Evolutionary conservation across 2,329 filamentous ascomycete species (phyloP).

Genomic region (Huntiella savannae): DNA sequence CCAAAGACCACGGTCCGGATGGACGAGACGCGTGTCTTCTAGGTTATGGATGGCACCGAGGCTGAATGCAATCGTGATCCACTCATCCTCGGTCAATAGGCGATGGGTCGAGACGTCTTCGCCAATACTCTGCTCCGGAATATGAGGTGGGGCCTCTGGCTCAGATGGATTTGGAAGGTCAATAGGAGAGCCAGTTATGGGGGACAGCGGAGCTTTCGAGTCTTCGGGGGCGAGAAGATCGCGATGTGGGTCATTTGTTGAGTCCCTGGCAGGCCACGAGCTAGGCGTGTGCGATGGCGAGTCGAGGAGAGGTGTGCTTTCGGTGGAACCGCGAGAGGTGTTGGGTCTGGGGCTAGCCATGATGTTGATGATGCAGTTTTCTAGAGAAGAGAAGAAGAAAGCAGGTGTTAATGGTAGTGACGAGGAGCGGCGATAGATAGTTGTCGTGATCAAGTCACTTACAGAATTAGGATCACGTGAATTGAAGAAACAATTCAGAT

Average conservation of each 20-base stretch:
- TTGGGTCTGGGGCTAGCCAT: too few relatives aligned
- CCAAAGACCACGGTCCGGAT: constrained; percentile 25
- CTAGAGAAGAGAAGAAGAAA: too few relatives aligned
- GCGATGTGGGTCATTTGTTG: too few relatives aligned
- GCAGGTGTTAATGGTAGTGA: too few relatives aligned
- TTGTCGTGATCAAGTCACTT: too few relatives aligned
- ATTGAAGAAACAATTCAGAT: too few relatives aligned
- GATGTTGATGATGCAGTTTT: too few relatives aligned
- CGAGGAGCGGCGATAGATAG: too few relatives aligned
- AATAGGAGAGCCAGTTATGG: background rate
- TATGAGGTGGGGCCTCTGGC: background rate
- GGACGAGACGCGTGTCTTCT: constrained; percentile 24
- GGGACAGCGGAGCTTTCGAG: background rate
- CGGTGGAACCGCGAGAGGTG: too few relatives aligned
- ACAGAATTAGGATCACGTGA: too few relatives aligned
- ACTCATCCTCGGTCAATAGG: constrained; percentile 7
- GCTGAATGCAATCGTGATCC: constrained; percentile 8
- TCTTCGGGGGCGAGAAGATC: background rate
- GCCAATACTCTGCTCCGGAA: background rate
- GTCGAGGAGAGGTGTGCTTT: too few relatives aligned
- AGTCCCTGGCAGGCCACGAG: background rate
- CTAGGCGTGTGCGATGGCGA: background rate
- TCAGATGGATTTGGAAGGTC: background rate
- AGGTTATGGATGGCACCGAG: constrained; percentile 5
- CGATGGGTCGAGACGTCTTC: background rate